These are phyloP conservation scores for Solanum chiquidenum DNA, from an alignment of 257 asterid species.

Conservation along the genomic window DNA sequence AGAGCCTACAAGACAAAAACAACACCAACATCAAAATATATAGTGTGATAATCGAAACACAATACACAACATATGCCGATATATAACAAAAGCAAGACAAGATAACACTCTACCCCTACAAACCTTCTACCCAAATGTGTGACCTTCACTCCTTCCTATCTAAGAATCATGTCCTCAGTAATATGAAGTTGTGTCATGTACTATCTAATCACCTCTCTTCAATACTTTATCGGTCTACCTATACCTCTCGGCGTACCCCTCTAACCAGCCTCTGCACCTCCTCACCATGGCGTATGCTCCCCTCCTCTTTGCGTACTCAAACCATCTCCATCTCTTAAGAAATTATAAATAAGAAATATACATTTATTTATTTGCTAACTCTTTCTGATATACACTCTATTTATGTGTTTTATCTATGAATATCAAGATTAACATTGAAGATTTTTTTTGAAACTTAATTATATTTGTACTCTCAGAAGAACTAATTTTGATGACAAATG, in stretches of 20 bases:
- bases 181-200: not conserved
- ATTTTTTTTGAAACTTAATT: not conserved
- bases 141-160: not conserved
- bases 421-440: not conserved
- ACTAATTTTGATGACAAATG: not conserved
- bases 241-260: not conserved
- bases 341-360: no score
- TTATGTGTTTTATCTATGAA: not conserved
- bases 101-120: not conserved
- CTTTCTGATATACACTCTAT: not conserved
- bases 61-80: not conserved
- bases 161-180: not conserved
- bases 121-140: not conserved
- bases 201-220: not conserved
- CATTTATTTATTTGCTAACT: not conserved
- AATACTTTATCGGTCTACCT: no score
- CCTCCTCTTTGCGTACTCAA: no score
- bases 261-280: not conserved
- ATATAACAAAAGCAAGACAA: not conserved
- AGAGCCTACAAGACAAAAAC: not conserved
- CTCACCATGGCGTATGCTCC: not conserved
- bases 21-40: no score
- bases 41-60: not conserved
- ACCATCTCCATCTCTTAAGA: not conserved
- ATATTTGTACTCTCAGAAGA: not conserved